Conservation (phyloP, 139 green algal species). For the Mesotaenium endlicherianum region DNA sequence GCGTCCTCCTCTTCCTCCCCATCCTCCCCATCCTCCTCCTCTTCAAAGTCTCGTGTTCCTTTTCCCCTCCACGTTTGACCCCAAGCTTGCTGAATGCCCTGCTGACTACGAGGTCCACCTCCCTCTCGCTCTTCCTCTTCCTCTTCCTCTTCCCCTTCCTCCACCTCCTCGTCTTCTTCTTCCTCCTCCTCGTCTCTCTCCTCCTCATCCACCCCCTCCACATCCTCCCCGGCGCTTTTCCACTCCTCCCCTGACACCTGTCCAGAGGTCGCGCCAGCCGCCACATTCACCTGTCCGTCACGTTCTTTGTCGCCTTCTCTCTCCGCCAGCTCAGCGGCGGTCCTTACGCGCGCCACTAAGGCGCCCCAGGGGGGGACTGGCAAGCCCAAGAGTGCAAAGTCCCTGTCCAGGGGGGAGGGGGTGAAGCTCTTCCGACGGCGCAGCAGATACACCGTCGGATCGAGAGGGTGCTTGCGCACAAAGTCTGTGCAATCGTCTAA, state of each 20-base stretch:
- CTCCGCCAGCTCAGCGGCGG: background rate
- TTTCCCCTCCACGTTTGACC: background rate
- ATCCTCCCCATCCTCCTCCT: background rate
- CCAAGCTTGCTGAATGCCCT: background rate
- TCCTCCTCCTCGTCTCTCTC: background rate
- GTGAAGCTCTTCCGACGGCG: too few relatives aligned
- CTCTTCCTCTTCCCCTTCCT: background rate
- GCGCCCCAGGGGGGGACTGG: too few relatives aligned
- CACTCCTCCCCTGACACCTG: background rate
- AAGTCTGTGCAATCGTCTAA: too few relatives aligned
- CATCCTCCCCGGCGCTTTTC: background rate
- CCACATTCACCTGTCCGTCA: background rate
- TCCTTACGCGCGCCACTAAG: too few relatives aligned
- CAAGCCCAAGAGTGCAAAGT: too few relatives aligned
- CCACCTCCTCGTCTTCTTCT: background rate
- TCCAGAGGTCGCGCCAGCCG: too few relatives aligned
- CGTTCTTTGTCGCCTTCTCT: background rate
- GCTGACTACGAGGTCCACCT: background rate
- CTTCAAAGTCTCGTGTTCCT: background rate
- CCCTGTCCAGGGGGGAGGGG: too few relatives aligned
- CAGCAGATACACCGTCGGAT: too few relatives aligned
- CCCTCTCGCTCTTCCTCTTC: background rate
- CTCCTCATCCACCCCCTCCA: background rate
- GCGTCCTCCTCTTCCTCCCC: background rate
- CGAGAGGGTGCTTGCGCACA: too few relatives aligned